These are phyloP conservation scores for Tritrichomonas musculus DNA, from an alignment of 208 protist species.

Conservation along the genomic window DNA sequence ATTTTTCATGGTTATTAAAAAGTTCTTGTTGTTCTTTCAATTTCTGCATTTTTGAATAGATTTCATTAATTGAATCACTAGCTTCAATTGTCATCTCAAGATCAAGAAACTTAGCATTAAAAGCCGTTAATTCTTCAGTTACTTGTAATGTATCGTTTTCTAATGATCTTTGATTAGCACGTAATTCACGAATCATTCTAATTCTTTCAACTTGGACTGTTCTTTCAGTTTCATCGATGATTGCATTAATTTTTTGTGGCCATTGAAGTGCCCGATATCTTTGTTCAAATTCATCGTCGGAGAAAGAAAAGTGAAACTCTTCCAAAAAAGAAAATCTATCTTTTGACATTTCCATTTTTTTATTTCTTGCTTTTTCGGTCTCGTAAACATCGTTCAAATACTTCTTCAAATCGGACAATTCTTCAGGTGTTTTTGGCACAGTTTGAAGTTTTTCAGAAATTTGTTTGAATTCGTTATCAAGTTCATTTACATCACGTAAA, in stretches of 20 bases:
- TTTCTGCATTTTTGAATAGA: not conserved
- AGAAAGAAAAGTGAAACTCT: not conserved
- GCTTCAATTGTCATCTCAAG: conserved; percentile 30
- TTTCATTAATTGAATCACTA: not conserved
- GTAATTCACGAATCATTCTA: not conserved
- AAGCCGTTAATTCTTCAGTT: not conserved
- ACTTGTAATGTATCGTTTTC: not conserved
- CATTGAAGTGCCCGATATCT: not conserved
- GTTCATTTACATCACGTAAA: not conserved
- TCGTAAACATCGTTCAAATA: not conserved
- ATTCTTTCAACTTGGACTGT: not conserved
- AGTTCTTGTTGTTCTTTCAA: not conserved
- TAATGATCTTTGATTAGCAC: not conserved
- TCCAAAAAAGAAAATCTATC: conserved; percentile 8
- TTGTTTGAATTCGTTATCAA: not conserved
- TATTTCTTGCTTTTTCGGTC: not conserved
- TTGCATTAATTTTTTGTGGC: not conserved
- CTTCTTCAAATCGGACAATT: not conserved
- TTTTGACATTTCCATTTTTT: not conserved
- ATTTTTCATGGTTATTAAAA: not conserved
- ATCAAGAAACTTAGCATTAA: not conserved
- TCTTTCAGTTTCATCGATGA: not conserved
- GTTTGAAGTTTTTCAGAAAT: not conserved
- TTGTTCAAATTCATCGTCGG: not conserved
- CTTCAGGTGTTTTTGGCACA: conserved; percentile 1